phyloP scores from a whole-genome alignment of 352 stramenopile genomes.

The Halophytophthora polymorphica region DNA sequence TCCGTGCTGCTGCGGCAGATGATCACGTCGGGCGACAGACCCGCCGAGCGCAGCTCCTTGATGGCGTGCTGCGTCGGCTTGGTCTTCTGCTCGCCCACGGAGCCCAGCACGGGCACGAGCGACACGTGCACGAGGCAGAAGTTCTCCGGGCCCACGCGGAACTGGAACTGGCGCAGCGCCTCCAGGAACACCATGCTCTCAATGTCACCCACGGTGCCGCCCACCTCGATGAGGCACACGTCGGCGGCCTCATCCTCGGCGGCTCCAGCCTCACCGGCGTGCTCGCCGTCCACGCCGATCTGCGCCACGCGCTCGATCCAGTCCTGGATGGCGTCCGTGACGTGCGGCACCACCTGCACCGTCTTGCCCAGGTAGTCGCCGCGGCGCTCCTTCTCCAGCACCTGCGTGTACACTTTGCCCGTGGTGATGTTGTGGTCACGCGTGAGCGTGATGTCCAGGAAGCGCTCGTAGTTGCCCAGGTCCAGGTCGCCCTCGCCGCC shows the following conservation, averaged over 20 bases:
- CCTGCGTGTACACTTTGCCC: constrained; percentile 97
- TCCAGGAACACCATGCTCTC: constrained; percentile 99
- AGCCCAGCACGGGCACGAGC: constrained; percentile 97
- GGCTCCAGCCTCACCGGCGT: constrained; percentile 25
- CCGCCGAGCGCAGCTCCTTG: constrained; percentile 95
- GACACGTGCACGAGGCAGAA: constrained; percentile 99
- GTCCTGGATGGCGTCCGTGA: constrained; percentile 93
- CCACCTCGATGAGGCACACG: constrained; percentile 99
- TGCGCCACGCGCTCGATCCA: constrained; percentile 99
- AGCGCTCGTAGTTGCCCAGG: constrained; percentile 99
- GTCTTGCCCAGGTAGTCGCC: constrained; percentile 99
- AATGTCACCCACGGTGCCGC: constrained; percentile 99
- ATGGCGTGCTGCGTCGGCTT: constrained; percentile 99
- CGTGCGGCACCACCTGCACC: constrained; percentile 97
- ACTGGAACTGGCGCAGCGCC: constrained; percentile 99
- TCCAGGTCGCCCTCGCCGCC: constrained; percentile 97
- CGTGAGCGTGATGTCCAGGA: constrained; percentile 94
- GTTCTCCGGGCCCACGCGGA: constrained; percentile 96
- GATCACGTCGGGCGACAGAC: constrained; percentile 96
- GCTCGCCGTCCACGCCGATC: constrained; percentile 89
- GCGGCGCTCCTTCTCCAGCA: constrained; percentile 94
- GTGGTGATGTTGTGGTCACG: constrained; percentile 99
- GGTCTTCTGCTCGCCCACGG: constrained; percentile 99
- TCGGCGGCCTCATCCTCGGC: constrained; percentile 73
- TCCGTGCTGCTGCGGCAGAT: constrained; percentile 94